Evolutionary conservation across 371 early-diverging fungal genomes (phyloP).

Genomic region (Syncephalis fuscata): DNA sequence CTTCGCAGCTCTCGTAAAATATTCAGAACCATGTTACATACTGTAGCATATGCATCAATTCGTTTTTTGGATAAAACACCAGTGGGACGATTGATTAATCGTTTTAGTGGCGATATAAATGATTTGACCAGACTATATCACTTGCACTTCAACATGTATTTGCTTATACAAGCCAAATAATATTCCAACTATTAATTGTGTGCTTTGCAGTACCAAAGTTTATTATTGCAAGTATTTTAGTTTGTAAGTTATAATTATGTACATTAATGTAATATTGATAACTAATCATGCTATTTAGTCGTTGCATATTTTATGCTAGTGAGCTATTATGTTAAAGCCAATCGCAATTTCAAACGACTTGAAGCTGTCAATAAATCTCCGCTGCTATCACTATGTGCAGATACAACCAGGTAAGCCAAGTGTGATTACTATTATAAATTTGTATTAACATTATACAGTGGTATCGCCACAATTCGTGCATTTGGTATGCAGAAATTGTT

Average conservation of each 20-base stretch:
- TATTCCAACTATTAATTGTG: constrained; percentile 43
- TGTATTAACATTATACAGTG: constrained; percentile 12
- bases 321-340: constrained; percentile 40
- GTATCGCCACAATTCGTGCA: constrained; percentile 61
- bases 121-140: constrained; percentile 43
- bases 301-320: constrained; percentile 27
- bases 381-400: constrained; percentile 60
- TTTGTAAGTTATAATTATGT: constrained; percentile 32
- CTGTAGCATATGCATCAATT: constrained; percentile 31
- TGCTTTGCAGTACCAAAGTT: constrained; percentile 39
- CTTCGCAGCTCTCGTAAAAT: too few relatives aligned
- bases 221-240: constrained; percentile 15
- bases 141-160: constrained; percentile 29
- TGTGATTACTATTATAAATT: too few relatives aligned
- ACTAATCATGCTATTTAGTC: constrained; percentile 5
- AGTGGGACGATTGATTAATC: constrained; percentile 63
- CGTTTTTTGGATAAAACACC: constrained; percentile 84
- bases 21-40: too few relatives aligned
- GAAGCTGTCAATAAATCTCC: constrained; percentile 62
- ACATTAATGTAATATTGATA: constrained; percentile 9
- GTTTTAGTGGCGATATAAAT: constrained; percentile 64
- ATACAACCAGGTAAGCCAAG: constrained; percentile 26
- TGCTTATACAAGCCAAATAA: constrained; percentile 23
- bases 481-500: constrained; percentile 45
- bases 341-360: constrained; percentile 63